A percentile compares a stretch with the other conserved stretches of the same genome.
These are phyloP conservation scores for Teunomyces barrocoloradensis DNA, from an alignment of 805 yeast species.

Conservation along the genomic window DNA sequence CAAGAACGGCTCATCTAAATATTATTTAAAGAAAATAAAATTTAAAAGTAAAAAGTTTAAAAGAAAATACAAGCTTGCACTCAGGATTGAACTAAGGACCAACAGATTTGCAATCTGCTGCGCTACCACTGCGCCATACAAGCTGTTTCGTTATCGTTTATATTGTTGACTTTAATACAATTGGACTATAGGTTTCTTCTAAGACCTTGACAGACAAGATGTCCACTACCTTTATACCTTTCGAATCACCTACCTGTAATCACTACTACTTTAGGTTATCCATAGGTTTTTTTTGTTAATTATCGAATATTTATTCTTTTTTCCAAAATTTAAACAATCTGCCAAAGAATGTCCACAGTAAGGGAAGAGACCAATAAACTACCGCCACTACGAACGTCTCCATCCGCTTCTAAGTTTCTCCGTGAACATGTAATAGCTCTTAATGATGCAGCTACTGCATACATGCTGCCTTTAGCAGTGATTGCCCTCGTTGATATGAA, in stretches of 20 bases:
- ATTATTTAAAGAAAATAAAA: background rate
- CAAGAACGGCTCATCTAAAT: background rate
- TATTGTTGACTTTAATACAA: background rate
- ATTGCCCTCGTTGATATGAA: slow-evolving; percentile 87
- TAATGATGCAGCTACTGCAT: slow-evolving; percentile 46
- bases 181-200: too few species aligned
- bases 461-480: slow-evolving; percentile 67
- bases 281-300: too few species aligned
- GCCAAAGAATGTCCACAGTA: background rate
- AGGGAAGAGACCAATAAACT: background rate
- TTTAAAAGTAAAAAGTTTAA: slow-evolving; percentile 11
- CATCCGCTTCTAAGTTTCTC: slow-evolving; percentile 39
- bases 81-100: slow-evolving; percentile 98
- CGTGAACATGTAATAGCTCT: slow-evolving; percentile 50
- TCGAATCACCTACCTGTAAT: too few species aligned
- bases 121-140: slow-evolving; percentile 98
- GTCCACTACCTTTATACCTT: too few species aligned
- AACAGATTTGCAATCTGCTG: slow-evolving; percentile 98
- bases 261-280: too few species aligned
- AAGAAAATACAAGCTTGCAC: slow-evolving; percentile 65
- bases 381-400: background rate
- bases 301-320: background rate
- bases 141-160: slow-evolving; percentile 30
- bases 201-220: too few species aligned
- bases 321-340: background rate